These are phyloP conservation scores for Penicillium sp. DNA, from an alignment of 2,329 filamentous ascomycete genomes.

Conservation along the genomic window DNA sequence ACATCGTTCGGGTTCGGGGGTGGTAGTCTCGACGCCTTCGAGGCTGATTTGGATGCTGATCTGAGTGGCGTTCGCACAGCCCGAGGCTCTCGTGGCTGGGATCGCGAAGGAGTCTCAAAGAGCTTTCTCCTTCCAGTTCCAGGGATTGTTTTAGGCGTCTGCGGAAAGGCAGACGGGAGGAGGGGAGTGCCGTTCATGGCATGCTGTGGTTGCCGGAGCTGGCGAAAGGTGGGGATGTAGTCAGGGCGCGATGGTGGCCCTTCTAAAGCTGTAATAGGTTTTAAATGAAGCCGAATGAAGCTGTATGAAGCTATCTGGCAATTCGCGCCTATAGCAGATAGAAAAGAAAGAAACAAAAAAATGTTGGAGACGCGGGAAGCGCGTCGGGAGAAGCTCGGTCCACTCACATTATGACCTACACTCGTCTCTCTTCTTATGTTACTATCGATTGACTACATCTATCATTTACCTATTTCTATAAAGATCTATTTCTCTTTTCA, in stretches of 20 bases:
- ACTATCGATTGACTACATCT: not conserved
- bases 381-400: constrained; percentile 26
- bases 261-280: not conserved
- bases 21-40: constrained; percentile 17
- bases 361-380: constrained; percentile 27
- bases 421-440: not conserved
- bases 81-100: constrained; percentile 24
- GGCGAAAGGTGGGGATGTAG: not conserved
- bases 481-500: not conserved
- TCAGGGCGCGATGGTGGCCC: not conserved
- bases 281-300: not conserved
- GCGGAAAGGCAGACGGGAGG: constrained; percentile 77
- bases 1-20: constrained; percentile 23
- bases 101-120: constrained; percentile 30
- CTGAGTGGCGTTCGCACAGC: constrained; percentile 17
- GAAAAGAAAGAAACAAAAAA: constrained; percentile 19
- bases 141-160: constrained; percentile 61
- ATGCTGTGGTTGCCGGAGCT: constrained; percentile 46
- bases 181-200: constrained; percentile 82
- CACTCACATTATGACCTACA: constrained; percentile 17
- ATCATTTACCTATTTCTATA: not conserved
- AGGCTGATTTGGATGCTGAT: constrained; percentile 24
- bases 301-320: not conserved
- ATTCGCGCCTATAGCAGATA: not conserved
- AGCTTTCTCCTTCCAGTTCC: constrained; percentile 29